A percentile compares a stretch with the other conserved stretches of the same genome.
Conservation (phyloP, 2,329 filamentous ascomycete genomes). For the Ophiocordyceps sinensis region DNA sequence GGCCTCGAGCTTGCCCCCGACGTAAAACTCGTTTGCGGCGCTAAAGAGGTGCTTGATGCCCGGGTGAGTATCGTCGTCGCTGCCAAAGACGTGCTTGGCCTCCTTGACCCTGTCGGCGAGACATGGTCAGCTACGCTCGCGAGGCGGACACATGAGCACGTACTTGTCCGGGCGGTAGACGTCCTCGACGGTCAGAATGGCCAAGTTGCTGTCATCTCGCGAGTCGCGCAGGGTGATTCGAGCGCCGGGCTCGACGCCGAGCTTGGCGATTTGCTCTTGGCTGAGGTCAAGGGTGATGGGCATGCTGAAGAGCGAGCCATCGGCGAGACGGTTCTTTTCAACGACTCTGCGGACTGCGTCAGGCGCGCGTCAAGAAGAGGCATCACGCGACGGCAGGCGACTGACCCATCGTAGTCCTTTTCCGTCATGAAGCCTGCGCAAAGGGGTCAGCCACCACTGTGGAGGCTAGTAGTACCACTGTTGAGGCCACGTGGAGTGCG, state of each 20-base stretch:
- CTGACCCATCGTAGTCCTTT: conserved; percentile 88
- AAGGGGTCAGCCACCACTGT: background rate
- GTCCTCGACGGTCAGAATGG: conserved; percentile 90
- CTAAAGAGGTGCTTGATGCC: conserved; percentile 82
- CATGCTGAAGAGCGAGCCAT: conserved; percentile 89
- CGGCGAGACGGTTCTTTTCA: conserved; percentile 68
- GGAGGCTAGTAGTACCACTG: background rate
- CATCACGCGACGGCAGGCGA: conserved; percentile 4
- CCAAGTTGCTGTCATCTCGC: conserved; percentile 89
- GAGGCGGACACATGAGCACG: conserved; percentile 14
- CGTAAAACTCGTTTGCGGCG: conserved; percentile 72
- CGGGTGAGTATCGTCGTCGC: conserved; percentile 77
- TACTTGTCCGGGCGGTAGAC: conserved; percentile 94
- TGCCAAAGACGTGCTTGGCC: conserved; percentile 88
- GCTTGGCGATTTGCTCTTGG: conserved; percentile 57
- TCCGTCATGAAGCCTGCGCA: conserved; percentile 82
- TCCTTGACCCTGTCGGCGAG: conserved; percentile 53
- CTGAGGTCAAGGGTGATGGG: conserved; percentile 87
- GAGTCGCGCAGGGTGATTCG: conserved; percentile 86
- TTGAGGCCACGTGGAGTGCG: background rate
- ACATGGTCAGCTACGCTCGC: background rate
- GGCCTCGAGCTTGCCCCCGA: conserved; percentile 91
- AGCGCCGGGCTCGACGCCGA: conserved; percentile 64
- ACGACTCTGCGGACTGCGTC: conserved; percentile 51
- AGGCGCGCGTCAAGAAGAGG: background rate